phyloP scores from a whole-genome alignment of 2,329 filamentous ascomycete genomes.

The Neonectria coccinea region DNA sequence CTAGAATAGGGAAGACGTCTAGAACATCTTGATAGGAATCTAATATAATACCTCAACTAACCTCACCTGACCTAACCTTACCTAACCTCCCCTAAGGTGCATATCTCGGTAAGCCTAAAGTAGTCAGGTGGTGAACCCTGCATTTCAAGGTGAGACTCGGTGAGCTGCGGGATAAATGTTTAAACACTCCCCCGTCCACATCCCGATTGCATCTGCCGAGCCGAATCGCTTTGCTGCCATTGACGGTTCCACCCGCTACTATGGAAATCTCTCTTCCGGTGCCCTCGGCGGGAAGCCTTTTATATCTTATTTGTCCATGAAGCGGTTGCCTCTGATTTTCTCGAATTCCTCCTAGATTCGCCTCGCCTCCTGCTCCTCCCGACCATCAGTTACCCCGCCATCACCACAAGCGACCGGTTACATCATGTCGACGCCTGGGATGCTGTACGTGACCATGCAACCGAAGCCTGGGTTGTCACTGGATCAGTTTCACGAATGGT shows the following conservation, averaged over 20 bases:
- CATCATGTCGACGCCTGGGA: conserved; percentile 66
- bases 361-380: not conserved
- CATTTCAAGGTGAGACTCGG: conserved; percentile 14
- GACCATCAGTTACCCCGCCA: conserved; percentile 4
- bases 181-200: conserved; percentile 38
- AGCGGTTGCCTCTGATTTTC: not conserved
- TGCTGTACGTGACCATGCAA: conserved; percentile 90
- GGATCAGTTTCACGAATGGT: conserved; percentile 88
- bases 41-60: no score
- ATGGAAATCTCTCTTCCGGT: conserved; percentile 47
- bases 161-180: conserved; percentile 47
- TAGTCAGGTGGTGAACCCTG: conserved; percentile 9
- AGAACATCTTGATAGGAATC: not conserved
- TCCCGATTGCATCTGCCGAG: conserved; percentile 49
- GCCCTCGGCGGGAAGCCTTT: conserved; percentile 16
- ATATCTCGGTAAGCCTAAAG: conserved; percentile 28
- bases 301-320: conserved; percentile 3
- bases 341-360: not conserved
- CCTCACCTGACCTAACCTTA: no score
- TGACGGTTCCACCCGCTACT: conserved; percentile 36
- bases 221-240: conserved; percentile 37
- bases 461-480: conserved; percentile 73
- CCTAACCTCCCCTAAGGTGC: no score
- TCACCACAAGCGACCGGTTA: conserved; percentile 1
- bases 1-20: not conserved